A percentile compares a stretch with the other conserved stretches of the same genome.
These are phyloP conservation scores for Vitis vinifera DNA, from an alignment of 164 flowering plant species.

Conservation along the genomic window DNA sequence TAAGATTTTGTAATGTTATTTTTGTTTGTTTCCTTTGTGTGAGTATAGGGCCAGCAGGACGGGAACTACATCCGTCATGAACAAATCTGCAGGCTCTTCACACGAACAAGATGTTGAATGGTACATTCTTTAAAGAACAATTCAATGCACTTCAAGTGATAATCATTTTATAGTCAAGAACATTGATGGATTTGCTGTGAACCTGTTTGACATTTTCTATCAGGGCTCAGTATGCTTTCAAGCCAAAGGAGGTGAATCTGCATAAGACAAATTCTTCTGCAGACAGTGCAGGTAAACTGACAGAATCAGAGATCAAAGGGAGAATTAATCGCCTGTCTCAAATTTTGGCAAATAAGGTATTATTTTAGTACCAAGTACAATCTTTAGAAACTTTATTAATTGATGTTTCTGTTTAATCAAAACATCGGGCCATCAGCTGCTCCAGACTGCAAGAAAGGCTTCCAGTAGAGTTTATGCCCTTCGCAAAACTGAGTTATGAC, in stretches of 20 bases:
- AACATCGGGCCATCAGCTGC: too few species aligned
- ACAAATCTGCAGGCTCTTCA: constrained; percentile 37
- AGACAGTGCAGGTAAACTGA: constrained; percentile 18
- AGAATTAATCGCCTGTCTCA: constrained; percentile 57
- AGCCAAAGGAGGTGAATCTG: constrained; percentile 66
- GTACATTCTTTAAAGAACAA: constrained; percentile 31
- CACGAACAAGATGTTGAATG: constrained; percentile 48
- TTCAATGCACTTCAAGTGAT: background rate
- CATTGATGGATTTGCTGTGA: too few species aligned
- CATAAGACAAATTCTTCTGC: constrained; percentile 30
- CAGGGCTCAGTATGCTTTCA: constrained; percentile 73
- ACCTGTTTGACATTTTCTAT: constrained; percentile 2
- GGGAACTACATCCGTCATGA: constrained; percentile 23
- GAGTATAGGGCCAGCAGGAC: constrained; percentile 29
- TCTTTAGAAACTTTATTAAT: background rate
- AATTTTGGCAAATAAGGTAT: constrained; percentile 64
- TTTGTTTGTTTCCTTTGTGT: constrained; percentile 7
- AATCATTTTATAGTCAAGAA: background rate
- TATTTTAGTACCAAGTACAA: background rate
- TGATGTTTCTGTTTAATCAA: too few species aligned
- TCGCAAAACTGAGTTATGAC: too few species aligned
- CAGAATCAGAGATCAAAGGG: constrained; percentile 60
- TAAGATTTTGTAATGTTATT: background rate
- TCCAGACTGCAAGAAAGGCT: too few species aligned
- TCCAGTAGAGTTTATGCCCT: too few species aligned